These are phyloP conservation scores for Lagenidium giganteum DNA, from an alignment of 352 stramenopile species.

Conservation along the genomic window DNA sequence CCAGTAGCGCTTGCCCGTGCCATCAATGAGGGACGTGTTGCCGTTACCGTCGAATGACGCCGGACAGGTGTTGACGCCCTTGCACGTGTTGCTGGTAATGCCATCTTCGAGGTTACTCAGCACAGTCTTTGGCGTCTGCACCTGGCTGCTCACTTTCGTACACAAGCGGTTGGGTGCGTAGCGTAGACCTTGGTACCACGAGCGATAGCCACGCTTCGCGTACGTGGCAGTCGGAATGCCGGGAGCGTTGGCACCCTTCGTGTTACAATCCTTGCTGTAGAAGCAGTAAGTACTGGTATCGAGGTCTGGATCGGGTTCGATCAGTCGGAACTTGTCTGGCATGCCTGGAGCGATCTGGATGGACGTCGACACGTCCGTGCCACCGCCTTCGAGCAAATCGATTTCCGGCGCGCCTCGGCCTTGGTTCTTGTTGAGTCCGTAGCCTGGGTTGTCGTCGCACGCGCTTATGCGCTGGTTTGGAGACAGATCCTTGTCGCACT, in stretches of 20 bases:
- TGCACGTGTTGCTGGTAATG: slow-evolving; percentile 42
- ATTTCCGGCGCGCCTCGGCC: slow-evolving; percentile 92
- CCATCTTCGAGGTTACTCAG: slow-evolving; percentile 21
- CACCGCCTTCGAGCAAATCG: slow-evolving; percentile 89
- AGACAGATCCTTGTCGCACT: slow-evolving; percentile 52
- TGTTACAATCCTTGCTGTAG: slow-evolving; percentile 31
- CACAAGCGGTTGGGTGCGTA: slow-evolving; percentile 50
- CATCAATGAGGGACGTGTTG: slow-evolving; percentile 31
- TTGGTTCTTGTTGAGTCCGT: slow-evolving; percentile 78
- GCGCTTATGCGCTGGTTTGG: slow-evolving; percentile 52
- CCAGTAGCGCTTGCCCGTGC: slow-evolving; percentile 28
- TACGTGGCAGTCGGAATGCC: slow-evolving; percentile 37
- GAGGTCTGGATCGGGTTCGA: slow-evolving; percentile 15
- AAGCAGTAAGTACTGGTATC: slow-evolving; percentile 29
- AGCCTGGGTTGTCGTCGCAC: slow-evolving; percentile 89
- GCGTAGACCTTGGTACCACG: slow-evolving; percentile 56
- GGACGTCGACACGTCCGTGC: slow-evolving; percentile 71
- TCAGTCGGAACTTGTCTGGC: slow-evolving; percentile 44
- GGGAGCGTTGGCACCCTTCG: slow-evolving; percentile 40
- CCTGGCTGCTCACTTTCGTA: slow-evolving; percentile 4
- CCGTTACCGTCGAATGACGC: slow-evolving; percentile 39
- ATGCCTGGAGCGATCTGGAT: slow-evolving; percentile 83
- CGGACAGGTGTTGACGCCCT: slow-evolving; percentile 36
- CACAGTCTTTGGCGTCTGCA: slow-evolving; percentile 31
- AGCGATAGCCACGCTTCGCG: slow-evolving; percentile 22